Evolutionary conservation across 371 early-diverging fungal genomes (phyloP), one percentile per base, ranked within the genome.

Genomic region (Amoeboaphelidium occidentale): DNA sequence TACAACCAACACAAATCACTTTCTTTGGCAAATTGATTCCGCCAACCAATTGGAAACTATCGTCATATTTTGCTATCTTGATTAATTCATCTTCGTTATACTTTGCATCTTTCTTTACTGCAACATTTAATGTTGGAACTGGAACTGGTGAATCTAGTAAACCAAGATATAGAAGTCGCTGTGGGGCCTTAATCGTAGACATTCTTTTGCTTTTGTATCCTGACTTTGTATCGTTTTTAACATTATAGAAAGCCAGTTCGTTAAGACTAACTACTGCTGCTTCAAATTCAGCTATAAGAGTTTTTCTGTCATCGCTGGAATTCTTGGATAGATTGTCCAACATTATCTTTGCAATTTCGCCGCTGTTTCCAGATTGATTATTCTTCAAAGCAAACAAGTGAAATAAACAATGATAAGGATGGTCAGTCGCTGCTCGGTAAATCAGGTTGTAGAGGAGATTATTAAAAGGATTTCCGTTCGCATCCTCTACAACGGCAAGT

Each of bases 1-100:
- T 58, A 21, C 51, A 48, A 23, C 70, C 68, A n/a, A 57, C 23
- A 27, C 61, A 23, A 14, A 63, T 54, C 45, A 59, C 28, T 2
- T 60, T 54, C 51, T 67, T 67, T 12, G 68, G 68, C 51, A 64
- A 27, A 42, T 67, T 67, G 42, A 67, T 61, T 6, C 68, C 70
- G 21, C 70, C 70, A 1, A 61, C 63, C 25, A 67, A 51, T 51
- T 54, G 49, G 43, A 57, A 69, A 17, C 60, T 52, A 1, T 52
- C 23, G 20, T 56, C 43, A 12, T 52, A 55, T 22, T 48, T 43
- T 10, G 59, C 42, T 26, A 56, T 52, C 20, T 25, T 28, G 23
- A 32, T 14, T 58, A 50, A 21, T 52, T 47, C 50, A 42, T 50
- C n/a, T 50, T 51, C n/a, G 17, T 56, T 22, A 47, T 23, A 24